These are phyloP conservation scores for Phaeosphaeriaceae sp. DNA, from an alignment of 2,329 filamentous ascomycete species.

Conservation along the genomic window DNA sequence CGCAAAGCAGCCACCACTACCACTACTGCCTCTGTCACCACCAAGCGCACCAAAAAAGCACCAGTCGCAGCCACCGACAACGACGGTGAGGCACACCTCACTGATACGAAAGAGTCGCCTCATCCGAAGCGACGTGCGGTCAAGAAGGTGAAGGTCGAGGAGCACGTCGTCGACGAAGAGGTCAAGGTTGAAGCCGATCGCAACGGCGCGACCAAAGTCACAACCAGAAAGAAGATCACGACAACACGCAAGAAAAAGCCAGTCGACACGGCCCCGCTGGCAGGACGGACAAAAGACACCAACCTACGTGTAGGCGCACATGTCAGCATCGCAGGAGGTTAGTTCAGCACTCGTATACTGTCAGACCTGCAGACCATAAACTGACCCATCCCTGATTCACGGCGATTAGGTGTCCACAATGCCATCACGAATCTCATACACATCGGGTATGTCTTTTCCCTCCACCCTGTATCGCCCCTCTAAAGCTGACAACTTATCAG, in stretches of 20 bases:
- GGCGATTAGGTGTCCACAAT: slow-evolving; percentile 79
- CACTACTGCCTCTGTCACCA: slow-evolving; percentile 4
- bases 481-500: slow-evolving; percentile 50
- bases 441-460: slow-evolving; percentile 64
- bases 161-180: slow-evolving; percentile 17
- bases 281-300: slow-evolving; percentile 71
- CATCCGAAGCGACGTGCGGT: slow-evolving; percentile 18
- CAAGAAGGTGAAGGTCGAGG: slow-evolving; percentile 28
- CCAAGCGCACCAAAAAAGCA: slow-evolving; percentile 22
- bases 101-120: slow-evolving; percentile 10
- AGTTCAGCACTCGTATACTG: slow-evolving; percentile 25
- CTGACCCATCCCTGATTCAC: slow-evolving; percentile 25
- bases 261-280: slow-evolving; percentile 64
- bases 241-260: slow-evolving; percentile 53
- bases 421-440: slow-evolving; percentile 77
- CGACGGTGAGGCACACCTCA: slow-evolving; percentile 6
- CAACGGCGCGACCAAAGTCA: slow-evolving; percentile 52
- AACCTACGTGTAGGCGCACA: slow-evolving; percentile 92
- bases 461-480: not conserved
- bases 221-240: slow-evolving; percentile 50
- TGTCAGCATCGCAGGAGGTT: slow-evolving; percentile 87
- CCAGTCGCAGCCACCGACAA: slow-evolving; percentile 5
- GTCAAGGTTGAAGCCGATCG: slow-evolving; percentile 9
- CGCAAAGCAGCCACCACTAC: slow-evolving; percentile 34
- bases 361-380: slow-evolving; percentile 5